These are phyloP conservation scores for Fusarium equiseti DNA, from an alignment of 2,329 filamentous ascomycete species.

Conservation along the genomic window DNA sequence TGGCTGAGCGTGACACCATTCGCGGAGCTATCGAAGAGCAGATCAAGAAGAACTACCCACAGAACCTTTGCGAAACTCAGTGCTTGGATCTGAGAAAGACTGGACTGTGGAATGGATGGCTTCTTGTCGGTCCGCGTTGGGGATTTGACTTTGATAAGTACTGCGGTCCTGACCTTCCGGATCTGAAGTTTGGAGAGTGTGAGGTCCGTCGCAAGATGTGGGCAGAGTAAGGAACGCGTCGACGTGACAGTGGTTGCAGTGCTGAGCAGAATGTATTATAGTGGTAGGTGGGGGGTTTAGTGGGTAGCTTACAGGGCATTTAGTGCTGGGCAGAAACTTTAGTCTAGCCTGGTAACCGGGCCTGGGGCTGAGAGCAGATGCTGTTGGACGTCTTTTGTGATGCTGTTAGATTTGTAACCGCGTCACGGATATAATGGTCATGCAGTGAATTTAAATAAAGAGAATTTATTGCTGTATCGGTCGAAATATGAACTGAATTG, in stretches of 20 bases:
- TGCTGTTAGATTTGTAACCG: background rate
- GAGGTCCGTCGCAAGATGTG: background rate
- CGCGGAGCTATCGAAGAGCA: background rate
- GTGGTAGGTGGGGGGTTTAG: too few species aligned
- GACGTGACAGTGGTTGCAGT: too few species aligned
- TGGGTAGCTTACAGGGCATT: background rate
- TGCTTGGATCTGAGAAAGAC: background rate
- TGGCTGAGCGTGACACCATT: background rate
- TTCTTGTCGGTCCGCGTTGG: background rate
- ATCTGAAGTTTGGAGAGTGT: background rate
- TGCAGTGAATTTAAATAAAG: rapidly evolving
- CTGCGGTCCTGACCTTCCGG: background rate
- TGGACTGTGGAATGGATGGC: background rate
- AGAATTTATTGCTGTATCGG: rapidly evolving
- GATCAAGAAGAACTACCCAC: background rate
- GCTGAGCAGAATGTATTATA: too few species aligned
- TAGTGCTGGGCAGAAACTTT: background rate
- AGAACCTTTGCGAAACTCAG: background rate
- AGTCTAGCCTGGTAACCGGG: too few species aligned
- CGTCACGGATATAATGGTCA: rapidly evolving
- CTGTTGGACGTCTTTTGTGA: background rate
- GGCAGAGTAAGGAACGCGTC: background rate
- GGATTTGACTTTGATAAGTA: background rate
- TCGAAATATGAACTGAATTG: background rate
- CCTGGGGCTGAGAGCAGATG: background rate